Evolutionary conservation across 2,329 filamentous ascomycete species (phyloP), one percentile per base, ranked within the genome.

Genomic region (Fusarium virguliforme): DNA sequence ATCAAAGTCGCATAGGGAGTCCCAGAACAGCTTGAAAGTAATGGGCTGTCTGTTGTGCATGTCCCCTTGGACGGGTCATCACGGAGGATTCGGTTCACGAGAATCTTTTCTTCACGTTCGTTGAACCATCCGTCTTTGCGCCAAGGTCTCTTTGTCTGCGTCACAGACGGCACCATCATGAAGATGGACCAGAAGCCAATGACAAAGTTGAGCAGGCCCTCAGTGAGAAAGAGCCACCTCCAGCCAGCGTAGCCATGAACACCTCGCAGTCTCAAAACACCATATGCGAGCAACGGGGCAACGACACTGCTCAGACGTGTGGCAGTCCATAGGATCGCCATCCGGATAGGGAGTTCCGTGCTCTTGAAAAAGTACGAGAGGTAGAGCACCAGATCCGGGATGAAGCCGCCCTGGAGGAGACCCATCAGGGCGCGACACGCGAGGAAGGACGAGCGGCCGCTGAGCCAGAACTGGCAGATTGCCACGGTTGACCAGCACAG

Each of bases 351-450:
- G 7, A 54, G 50, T 9, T 54, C 50, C 1, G 32, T 34, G 4
- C 22, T 18, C 50, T 54, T 54, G 18, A 35, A 94, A 80, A 90
- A 93, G 78, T 93, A 93, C 12, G 86, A 89, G 1, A 92, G 82
- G 74, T 92, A 92, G 0, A 90, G 80, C 50, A 91, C 86, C n/a
- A 58, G 43, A 18, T 69, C 66, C 4, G 66, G 66, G 18, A 69
- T 69, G 18, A 69, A 69, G 8, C 66, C 63, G 22, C 66, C 66
- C 18, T 69, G 53, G 8, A 66, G 35, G 8, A 69, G n/a, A 1
- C 59, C 63, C 10, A 69, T 46, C 3, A 62, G 22, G 26, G 60
- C 60, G 15, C 60, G 60, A 24, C 28, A 32, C 2, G 50, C 34
- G 3, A 61, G 59, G 46, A 61, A 61, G 24, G 59, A 61, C n/a